Evolutionary conservation across 2,329 filamentous ascomycete species (phyloP), one percentile per base, ranked within the genome.

Genomic region (Aspergillus unguis): DNA sequence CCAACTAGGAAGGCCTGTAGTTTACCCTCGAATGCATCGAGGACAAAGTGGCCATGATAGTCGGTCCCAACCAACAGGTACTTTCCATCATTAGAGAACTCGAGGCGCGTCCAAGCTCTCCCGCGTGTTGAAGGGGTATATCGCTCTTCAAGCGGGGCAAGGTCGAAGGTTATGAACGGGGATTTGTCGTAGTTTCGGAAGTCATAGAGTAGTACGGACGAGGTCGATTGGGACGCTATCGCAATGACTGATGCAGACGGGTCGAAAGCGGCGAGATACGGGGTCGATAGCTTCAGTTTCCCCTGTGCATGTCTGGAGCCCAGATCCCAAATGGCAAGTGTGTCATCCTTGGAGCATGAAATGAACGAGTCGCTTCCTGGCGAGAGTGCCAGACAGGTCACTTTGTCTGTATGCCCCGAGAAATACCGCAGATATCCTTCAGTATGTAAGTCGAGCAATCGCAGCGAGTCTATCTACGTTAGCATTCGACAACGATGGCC

Each of bases 391-490:
- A 99, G 80, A 55, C 82, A 87, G 17, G 92, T 97, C 33, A 99
- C 94, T 50, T 85, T 80, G 54, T 83, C 86, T 38, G 88, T 87
- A 71, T 99, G 94, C 45, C 92, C 94, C 56, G 89, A 86, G 69
- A 97, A 99, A 74, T 99, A 99, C 57, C 94, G 88, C 57, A 97
- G 88, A 71, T 95, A 99, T 54, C 87, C 88, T 75, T 97, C 96
- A 71, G 97, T 94, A 72, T 99, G 94, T 9, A 77, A 66, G 87
- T 96, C 52, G 84, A 95, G 57, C 91, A 87, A 74, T 88, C 96
- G 68, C 85, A 86, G 60, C 88, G 95, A 64, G 84, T 91, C 76
- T 74, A 17, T 31, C 44, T 46, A 35, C 42, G 42, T 43, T 17
- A 37, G 33, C 36, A 44, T 11, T 8, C 26, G 11, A 9, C 29